Evolutionary conservation across 108 stramenopile genomes (phyloP), one percentile per base, ranked within the genome.

Genomic region (Skeletonema marinoi): DNA sequence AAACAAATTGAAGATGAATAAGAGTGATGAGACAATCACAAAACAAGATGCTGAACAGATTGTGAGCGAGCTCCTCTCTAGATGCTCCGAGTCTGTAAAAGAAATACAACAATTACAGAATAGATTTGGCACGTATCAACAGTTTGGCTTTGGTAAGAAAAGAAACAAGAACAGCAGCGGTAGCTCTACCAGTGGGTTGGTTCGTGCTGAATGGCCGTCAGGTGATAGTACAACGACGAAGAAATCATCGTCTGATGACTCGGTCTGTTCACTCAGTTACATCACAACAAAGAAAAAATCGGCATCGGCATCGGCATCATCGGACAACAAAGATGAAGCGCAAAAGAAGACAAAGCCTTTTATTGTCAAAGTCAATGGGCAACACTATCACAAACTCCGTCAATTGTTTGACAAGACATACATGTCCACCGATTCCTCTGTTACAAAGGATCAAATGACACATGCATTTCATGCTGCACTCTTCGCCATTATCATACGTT

Each of bases 321-420:
- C 48, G 2, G 73, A 41, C 50, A 21, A 59, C 68, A 36, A 17
- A 33, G 16, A 61, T 13, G 69, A 36, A 36, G 44, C 48, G 80
- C 81, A 87, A 76, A 88, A 73, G 30, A 51, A 70, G 60, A 32
- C 80, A 21, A 90, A 87, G 35, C 92, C 92, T 10, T 91, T 90
- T 71, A 80, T 85, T 10, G 60, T 90, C 75, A 82, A 75, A 68
- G 50, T 93, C 67, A 91, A 90, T 81, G 64, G 64, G 4, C 4
- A 19, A 4, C 89, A 93, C 66, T 90, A 90, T 66, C 66, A 78
- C 51, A 88, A 88, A 44, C 76, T 93, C 19, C 74, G 89, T 41
- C 32, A 32, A 50, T 60, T 85, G 75, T 93, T 91, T 71, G 68
- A 84, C 60, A 41, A 39, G 31, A 68, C 79, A 17, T 87, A 91